phyloP scores from a whole-genome alignment of 1,139 yeast genomes.

The Zygotorulaspora mrakii region DNA sequence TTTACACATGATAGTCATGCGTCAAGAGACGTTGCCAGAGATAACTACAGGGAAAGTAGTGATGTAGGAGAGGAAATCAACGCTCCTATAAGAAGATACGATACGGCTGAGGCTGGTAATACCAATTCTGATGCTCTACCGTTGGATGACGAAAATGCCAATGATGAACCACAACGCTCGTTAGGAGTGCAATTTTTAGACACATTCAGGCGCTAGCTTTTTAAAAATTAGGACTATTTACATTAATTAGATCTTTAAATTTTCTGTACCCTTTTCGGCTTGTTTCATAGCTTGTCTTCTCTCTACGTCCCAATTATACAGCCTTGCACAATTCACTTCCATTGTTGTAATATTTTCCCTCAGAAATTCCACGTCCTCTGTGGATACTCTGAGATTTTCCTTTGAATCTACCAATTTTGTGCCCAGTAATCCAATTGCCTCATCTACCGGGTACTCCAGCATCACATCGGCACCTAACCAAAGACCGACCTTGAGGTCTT shows the following conservation, averaged over 20 bases:
- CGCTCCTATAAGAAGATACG: constrained; percentile 9
- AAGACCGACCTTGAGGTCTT: constrained; percentile 56
- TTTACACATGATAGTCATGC: constrained; percentile 5
- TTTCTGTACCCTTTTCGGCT: constrained; percentile 42
- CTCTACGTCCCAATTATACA: constrained; percentile 94
- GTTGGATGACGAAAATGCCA: constrained; percentile 21
- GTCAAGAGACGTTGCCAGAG: background rate
- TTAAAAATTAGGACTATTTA: constrained; percentile 6
- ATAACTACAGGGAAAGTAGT: constrained; percentile 3
- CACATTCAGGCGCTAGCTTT: constrained; percentile 31
- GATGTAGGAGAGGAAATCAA: constrained; percentile 4
- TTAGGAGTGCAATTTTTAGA: constrained; percentile 35
- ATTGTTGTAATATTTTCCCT: constrained; percentile 93
- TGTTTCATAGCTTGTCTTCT: constrained; percentile 51
- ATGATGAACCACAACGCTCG: constrained; percentile 36
- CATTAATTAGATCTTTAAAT: constrained; percentile 34
- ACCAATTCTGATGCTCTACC: constrained; percentile 12
- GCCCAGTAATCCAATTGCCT: constrained; percentile 69
- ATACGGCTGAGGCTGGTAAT: constrained; percentile 8
- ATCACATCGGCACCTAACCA: constrained; percentile 98
- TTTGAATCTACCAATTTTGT: constrained; percentile 63
- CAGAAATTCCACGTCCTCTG: constrained; percentile 83
- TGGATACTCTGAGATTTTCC: constrained; percentile 54
- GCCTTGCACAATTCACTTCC: constrained; percentile 95
- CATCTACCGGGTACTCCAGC: constrained; percentile 90